Evolutionary conservation across 345 rosid species (phyloP), one percentile per base, ranked within the genome.

Genomic region (Kernera saxatilis): DNA sequence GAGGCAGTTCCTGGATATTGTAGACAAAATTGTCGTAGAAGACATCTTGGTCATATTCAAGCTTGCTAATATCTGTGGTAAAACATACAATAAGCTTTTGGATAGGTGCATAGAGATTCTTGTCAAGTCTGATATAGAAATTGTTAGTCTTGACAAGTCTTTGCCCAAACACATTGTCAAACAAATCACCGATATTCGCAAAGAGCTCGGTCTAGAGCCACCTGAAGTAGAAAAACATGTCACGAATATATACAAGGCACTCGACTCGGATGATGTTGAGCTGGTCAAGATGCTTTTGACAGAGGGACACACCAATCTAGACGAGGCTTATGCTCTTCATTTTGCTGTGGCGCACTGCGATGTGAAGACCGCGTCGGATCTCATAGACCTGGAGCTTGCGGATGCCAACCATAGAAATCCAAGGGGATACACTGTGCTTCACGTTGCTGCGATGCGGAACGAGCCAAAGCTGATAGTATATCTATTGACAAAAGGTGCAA

Each of bases 241-340:
- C 10, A 80, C 62, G 73, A 81, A 95, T 73, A 84, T 90, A 50
- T 82, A 82, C 68, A 78, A 91, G 52, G 98, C 96, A 2, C 76
- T 92, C 2, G 96, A 92, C 59, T 92, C 96, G 0, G 96, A 92
- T 37, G 98, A 92, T 49, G 90, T 92, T 8, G 95, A 92, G 56
- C 77, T 92, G 63, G 91, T 92, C 53, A 78, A 91, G 60, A 82
- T 87, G 96, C 85, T 92, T 23, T 73, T 90, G 54, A 78, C 75
- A 54, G 98, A 92, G 56, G 90, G 81, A 13, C 84, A 84, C 46
- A 82, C 88, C 36, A 85, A 71, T 75, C 78, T 92, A 26, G 98
- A 92, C 57, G 85, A 79, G 48, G 83, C 96, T 0, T 72, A 69
- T 71, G 96, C 91, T 11, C 94, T 92, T 48, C 96, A 90, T 55